These are phyloP conservation scores for Sphaerobolus stellatus DNA, from an alignment of 1,284 basidiomycete genomes.

Conservation along the genomic window DNA sequence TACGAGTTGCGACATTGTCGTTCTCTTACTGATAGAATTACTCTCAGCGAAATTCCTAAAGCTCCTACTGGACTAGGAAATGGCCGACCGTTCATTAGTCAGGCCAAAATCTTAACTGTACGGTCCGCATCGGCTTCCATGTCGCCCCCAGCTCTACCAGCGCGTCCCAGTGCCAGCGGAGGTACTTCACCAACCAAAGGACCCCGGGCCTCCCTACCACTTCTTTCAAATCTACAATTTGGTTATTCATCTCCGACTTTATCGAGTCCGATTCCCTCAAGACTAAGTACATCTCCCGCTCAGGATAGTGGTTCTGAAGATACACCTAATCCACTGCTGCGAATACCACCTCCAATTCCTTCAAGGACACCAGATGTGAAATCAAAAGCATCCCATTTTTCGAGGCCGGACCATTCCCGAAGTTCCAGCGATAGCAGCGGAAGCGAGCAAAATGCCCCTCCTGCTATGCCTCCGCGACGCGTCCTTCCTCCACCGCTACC, in stretches of 20 bases:
- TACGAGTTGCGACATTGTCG: slow-evolving; percentile 1
- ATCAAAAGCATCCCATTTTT: too few species aligned
- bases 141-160: slow-evolving; percentile 10
- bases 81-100: background rate
- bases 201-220: background rate
- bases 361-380: background rate
- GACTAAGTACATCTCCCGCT: background rate
- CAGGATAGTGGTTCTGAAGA: background rate
- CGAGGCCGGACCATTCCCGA: background rate
- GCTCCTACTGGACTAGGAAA: background rate
- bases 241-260: too few species aligned
- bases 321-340: background rate
- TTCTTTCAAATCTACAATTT: too few species aligned
- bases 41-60: background rate
- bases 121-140: slow-evolving; percentile 1
- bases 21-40: background rate
- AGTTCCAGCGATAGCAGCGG: slow-evolving; percentile 9
- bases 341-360: slow-evolving; percentile 10
- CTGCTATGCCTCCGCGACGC: background rate
- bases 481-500: slow-evolving; percentile 10
- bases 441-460: background rate
- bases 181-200: background rate
- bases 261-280: background rate
- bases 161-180: background rate
- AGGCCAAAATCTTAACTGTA: background rate